Percentiles rank a stretch among this genome's conserved stretches.
Conservation (phyloP, 176 grass and related monocot genomes). For the Cenchrus fungigraminus region DNA sequence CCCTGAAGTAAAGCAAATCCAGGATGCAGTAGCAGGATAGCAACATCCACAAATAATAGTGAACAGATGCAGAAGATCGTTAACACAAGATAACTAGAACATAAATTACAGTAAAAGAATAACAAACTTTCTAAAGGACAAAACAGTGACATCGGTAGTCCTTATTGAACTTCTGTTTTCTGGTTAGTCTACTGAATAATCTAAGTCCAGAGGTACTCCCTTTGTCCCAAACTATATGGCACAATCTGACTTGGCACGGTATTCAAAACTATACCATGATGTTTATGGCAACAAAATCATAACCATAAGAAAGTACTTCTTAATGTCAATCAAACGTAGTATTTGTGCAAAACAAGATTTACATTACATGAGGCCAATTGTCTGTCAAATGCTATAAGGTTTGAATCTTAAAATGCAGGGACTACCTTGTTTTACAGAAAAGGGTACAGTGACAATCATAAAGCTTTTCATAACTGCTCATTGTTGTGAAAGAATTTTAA, state of each 20-base stretch:
- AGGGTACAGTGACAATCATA: neutral
- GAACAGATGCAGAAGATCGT: neutral
- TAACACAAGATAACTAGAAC: neutral
- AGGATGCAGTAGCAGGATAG: neutral
- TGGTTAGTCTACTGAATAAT: neutral
- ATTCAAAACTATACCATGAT: neutral
- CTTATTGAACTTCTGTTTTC: constrained; percentile 13
- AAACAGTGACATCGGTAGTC: neutral
- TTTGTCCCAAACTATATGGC: neutral
- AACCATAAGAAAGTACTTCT: neutral
- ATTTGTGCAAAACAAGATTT: neutral
- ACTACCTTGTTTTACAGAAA: neutral
- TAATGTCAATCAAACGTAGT: neutral
- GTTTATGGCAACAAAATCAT: neutral
- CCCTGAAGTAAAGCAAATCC: constrained; percentile 29
- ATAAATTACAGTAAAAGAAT: constrained; percentile 12
- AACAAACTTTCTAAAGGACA: neutral
- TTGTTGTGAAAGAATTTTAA: neutral
- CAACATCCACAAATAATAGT: neutral
- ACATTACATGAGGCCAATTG: neutral
- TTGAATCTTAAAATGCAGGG: neutral
- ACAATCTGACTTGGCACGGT: neutral
- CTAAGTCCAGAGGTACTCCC: neutral
- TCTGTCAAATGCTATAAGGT: neutral
- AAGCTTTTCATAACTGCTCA: constrained; percentile 13